phyloP scores from a whole-genome alignment of 106 monocot genomes.

The Acorus calamus region DNA sequence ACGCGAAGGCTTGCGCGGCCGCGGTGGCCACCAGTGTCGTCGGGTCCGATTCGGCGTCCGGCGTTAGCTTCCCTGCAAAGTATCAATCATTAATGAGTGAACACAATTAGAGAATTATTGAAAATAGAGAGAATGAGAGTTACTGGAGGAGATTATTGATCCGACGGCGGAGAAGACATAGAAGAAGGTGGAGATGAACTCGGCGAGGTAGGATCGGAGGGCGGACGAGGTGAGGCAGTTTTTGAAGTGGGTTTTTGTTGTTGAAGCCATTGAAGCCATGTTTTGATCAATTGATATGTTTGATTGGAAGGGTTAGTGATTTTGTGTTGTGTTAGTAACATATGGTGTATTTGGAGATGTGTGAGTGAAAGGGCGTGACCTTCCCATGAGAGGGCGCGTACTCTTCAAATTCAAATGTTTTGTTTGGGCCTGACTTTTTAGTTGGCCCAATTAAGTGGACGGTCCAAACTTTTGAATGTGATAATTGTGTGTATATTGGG shows the following conservation, averaged over 20 bases:
- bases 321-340: too few species aligned
- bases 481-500: too few species aligned
- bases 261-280: constrained; percentile 70
- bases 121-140: neutral
- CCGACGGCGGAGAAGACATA: constrained; percentile 67
- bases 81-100: neutral
- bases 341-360: too few species aligned
- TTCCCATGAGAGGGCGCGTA: too few species aligned
- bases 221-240: constrained; percentile 38
- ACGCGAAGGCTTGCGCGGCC: constrained; percentile 54
- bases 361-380: too few species aligned
- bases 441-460: too few species aligned
- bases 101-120: neutral
- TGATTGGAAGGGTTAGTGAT: too few species aligned
- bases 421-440: too few species aligned
- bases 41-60: constrained; percentile 46
- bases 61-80: constrained; percentile 61
- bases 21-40: constrained; percentile 66
- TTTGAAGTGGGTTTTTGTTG: constrained; percentile 20
- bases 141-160: constrained; percentile 62
- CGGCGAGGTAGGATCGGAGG: constrained; percentile 73
- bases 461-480: too few species aligned
- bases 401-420: too few species aligned
- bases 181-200: constrained; percentile 94
- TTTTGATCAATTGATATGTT: too few species aligned